Percentiles rank a stretch among this genome's conserved stretches.
These are phyloP conservation scores for Calonectria montana DNA, from an alignment of 2,329 filamentous ascomycete genomes.

Conservation along the genomic window DNA sequence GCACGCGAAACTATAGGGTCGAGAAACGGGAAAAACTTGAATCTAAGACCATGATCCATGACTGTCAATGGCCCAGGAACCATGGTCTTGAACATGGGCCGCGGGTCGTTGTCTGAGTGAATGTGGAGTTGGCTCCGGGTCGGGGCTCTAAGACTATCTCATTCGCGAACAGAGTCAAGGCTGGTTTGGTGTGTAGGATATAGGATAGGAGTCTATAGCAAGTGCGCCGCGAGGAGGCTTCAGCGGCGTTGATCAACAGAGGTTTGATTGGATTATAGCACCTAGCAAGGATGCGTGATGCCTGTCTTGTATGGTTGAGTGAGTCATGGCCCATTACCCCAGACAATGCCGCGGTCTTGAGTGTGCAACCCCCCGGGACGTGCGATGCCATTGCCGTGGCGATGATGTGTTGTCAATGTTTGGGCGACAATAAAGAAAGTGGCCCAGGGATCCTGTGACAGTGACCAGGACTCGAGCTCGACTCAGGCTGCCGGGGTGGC, in stretches of 20 bases:
- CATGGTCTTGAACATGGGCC: constrained; percentile 6
- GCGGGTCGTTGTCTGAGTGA: constrained; percentile 28
- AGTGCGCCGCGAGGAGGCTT: background rate
- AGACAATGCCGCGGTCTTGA: constrained; percentile 15
- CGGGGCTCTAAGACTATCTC: background rate
- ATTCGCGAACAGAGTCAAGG: background rate
- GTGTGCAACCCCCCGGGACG: constrained; percentile 12
- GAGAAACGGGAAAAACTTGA: background rate
- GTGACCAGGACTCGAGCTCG: background rate
- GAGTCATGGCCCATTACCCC: constrained; percentile 24
- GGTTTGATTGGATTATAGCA: constrained; percentile 16
- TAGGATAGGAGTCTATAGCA: constrained; percentile 3
- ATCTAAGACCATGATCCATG: constrained; percentile 8
- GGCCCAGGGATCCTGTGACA: constrained; percentile 15
- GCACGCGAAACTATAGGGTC: constrained; percentile 59
- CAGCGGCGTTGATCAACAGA: background rate
- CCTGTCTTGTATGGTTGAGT: constrained; percentile 6
- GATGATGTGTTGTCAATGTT: constrained; percentile 37
- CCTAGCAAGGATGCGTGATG: background rate
- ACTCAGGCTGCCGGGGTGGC: background rate
- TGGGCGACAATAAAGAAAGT: background rate
- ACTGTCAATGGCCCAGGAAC: background rate
- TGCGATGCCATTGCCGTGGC: constrained; percentile 38
- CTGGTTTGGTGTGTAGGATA: constrained; percentile 14
- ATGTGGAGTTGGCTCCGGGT: constrained; percentile 16